phyloP scores from a whole-genome alignment of 306 rosid genomes.

The Sindora glabra region DNA sequence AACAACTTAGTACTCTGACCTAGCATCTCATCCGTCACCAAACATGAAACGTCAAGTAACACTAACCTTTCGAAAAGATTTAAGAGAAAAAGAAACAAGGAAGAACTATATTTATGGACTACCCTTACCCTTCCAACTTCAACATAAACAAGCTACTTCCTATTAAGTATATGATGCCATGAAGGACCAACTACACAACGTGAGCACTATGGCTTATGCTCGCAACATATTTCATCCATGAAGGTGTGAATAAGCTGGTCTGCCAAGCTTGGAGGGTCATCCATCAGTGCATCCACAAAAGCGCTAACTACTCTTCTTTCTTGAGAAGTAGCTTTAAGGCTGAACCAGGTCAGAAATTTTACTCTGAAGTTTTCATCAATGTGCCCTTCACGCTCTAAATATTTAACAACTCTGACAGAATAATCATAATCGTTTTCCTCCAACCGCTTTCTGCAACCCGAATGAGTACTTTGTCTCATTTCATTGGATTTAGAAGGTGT shows the following conservation, averaged over 20 bases:
- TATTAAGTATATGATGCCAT: conserved; percentile 25
- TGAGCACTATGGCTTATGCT: conserved; percentile 32
- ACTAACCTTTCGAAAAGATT: not conserved
- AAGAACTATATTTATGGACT: no score
- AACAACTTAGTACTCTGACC: conserved; percentile 14
- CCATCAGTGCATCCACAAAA: conserved; percentile 66
- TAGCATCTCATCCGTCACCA: not conserved
- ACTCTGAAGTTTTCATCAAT: conserved; percentile 66
- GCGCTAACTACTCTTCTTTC: conserved; percentile 86
- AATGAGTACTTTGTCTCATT: conserved; percentile 23
- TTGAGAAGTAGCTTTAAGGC: conserved; percentile 68
- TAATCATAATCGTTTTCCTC: conserved; percentile 65
- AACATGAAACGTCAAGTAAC: conserved; percentile 9
- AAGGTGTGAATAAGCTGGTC: conserved; percentile 79
- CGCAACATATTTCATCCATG: conserved; percentile 56
- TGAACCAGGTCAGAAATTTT: conserved; percentile 90
- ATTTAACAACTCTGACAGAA: conserved; percentile 70
- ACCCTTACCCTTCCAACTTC: conserved; percentile 1
- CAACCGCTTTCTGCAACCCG: conserved; percentile 28
- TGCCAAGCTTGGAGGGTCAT: conserved; percentile 83
- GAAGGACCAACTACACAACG: conserved; percentile 21
- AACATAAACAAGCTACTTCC: not conserved
- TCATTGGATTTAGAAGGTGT: conserved; percentile 56
- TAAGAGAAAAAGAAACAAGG: not conserved
- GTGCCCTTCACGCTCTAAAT: conserved; percentile 67